Conservation (phyloP, 805 yeast genomes). For the Kazachstania martiniae region DNA sequence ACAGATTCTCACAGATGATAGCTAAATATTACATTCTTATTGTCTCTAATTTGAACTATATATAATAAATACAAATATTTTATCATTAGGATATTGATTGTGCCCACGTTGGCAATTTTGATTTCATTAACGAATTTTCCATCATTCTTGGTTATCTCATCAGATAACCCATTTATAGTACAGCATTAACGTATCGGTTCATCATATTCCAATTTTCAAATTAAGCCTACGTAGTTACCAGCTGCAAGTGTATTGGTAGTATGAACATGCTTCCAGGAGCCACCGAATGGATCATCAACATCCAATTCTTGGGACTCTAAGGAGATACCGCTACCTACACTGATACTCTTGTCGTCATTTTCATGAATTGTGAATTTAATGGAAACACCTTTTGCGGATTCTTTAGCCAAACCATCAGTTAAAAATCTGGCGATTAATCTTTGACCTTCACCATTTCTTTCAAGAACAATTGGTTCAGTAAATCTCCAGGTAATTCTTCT, state of each 20-base stretch:
- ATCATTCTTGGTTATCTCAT: no score
- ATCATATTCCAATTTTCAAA: no score
- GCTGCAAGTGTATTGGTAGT: constrained; percentile 28
- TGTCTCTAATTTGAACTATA: no score
- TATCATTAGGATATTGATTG: no score
- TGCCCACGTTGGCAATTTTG: no score
- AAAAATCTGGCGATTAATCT: constrained; percentile 77
- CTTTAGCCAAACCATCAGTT: constrained; percentile 63
- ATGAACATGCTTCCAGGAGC: constrained; percentile 27
- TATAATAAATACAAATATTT: no score
- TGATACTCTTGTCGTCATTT: constrained; percentile 29
- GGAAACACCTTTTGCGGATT: constrained; percentile 64
- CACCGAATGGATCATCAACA: constrained; percentile 32
- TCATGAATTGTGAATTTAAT: constrained; percentile 45
- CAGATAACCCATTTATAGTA: no score
- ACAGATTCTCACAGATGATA: no score
- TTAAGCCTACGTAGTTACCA: constrained; percentile 29
- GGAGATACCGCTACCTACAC: constrained; percentile 35
- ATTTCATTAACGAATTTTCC: no score
- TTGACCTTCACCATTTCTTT: constrained; percentile 36
- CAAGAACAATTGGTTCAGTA: constrained; percentile 31
- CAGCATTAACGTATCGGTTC: no score
- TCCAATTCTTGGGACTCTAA: constrained; percentile 29
- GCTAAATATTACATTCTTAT: no score
- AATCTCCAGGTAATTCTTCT: constrained; percentile 83